Percentiles rank a stretch among this genome's conserved stretches.
Evolutionary conservation across 805 yeast species (phyloP).

Genomic region (Kuraishia cidri): DNA sequence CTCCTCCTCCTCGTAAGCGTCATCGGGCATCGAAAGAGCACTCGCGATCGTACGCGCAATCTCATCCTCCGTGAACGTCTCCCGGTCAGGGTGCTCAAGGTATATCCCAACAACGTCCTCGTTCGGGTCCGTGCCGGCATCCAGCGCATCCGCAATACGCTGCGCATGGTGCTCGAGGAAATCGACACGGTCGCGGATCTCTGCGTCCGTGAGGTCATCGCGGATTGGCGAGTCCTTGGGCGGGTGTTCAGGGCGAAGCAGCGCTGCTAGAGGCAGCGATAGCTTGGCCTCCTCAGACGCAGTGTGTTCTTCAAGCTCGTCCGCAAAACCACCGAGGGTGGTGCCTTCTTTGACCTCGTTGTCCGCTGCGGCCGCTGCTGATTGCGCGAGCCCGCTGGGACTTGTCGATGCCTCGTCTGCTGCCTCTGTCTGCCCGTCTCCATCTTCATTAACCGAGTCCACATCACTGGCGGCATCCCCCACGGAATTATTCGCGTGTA

Average conservation of each 20-base stretch:
- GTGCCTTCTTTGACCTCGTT: neutral
- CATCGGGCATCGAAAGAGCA: conserved; percentile 8
- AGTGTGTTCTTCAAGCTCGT: no score
- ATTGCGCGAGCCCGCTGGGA: neutral
- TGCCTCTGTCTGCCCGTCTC: no score
- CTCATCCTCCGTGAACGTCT: conserved; percentile 10
- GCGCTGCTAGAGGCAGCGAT: neutral
- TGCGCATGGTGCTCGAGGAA: conserved; percentile 13
- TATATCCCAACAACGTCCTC: conserved; percentile 9
- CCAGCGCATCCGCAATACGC: conserved; percentile 10
- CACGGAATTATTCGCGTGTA: neutral
- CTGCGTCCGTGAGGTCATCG: neutral
- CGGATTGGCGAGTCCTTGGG: neutral
- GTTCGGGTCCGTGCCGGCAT: conserved; percentile 14
- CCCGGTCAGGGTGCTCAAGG: conserved; percentile 3
- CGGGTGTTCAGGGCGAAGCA: neutral
- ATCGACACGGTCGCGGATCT: conserved; percentile 5
- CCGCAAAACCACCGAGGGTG: neutral
- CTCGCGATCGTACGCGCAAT: conserved; percentile 10
- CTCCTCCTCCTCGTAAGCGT: conserved; percentile 3
- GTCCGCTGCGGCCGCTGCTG: neutral
- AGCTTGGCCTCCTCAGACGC: no score
- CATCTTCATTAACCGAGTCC: no score
- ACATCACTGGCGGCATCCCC: no score
- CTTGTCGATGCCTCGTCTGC: neutral